Evolutionary conservation across 2,329 filamentous ascomycete species (phyloP), one percentile per base, ranked within the genome.

Genomic region (Metarhizium rileyi): DNA sequence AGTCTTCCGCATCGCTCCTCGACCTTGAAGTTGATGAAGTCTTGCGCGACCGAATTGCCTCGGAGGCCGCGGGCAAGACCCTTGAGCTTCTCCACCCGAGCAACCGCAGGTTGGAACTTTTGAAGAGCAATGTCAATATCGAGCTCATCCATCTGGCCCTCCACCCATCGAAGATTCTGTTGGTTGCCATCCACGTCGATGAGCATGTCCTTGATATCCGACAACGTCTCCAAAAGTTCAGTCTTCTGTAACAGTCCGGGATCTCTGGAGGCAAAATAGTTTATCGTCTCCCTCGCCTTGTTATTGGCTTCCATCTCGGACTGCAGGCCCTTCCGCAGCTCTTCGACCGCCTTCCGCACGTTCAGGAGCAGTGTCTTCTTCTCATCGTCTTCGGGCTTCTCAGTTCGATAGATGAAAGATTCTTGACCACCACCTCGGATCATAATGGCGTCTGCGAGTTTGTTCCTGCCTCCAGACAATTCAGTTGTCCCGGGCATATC

Each of bases 101-200:
- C 76, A 0, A 97, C 93, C 0, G 93, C 87, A 20, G 84, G 79
- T 59, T 96, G 90, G 56, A 95, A 93, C 40, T 81, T 79, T 63
- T 97, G 91, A 46, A 96, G 76, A 0, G 93, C 91, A 60, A 98
- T 90, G 59, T 95, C 86, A 59, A 97, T 97, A 61, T 98, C 93
- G 5, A 98, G 79, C 61, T 95, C 89, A 62, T 98, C 93, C 66
- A 98, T 87, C 68, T 97, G 89, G 47, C 83, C 82, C 65, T 98
- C 93, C 0, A 98, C 89, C 89, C 89, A 96, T 48, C 91, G 86
- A 44, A 98, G 77, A 63, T 93, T 96, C 63, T 97, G 89, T 66
- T 96, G 90, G 61, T 95, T 95, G 45, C 93, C 93, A 60, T 97
- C 93, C 14, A 95, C 88, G 59, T 98, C 93, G 57, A 98, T 90